Conservation (phyloP, 169 alveolate species). For the Amoebophrya sp. region DNA sequence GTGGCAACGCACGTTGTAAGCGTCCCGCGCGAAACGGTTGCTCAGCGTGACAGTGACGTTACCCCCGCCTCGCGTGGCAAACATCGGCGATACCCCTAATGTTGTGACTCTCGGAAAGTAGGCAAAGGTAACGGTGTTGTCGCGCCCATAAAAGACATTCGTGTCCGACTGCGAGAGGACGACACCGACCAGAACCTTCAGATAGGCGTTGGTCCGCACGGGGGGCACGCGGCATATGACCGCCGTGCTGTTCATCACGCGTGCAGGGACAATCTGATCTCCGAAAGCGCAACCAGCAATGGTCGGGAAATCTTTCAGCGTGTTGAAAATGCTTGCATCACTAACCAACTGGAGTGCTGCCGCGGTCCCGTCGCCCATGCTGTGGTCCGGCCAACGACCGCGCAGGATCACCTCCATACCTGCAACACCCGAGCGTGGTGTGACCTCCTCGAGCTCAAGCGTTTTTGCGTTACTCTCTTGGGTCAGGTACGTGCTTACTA, state of each 20-base stretch:
- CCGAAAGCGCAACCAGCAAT: neutral
- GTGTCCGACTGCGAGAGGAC: constrained; percentile 18
- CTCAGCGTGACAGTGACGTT: neutral
- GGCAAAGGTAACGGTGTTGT: neutral
- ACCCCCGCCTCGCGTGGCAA: neutral
- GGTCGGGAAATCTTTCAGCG: constrained; percentile 23
- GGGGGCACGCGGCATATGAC: neutral
- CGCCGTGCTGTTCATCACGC: neutral
- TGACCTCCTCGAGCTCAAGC: neutral
- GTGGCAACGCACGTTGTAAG: neutral
- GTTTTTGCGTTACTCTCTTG: neutral
- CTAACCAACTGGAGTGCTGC: neutral
- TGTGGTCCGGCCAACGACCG: neutral
- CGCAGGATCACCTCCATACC: neutral
- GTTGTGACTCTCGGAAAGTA: neutral
- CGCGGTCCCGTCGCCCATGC: neutral
- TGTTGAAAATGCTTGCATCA: neutral
- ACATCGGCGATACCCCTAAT: neutral
- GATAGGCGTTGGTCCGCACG: neutral
- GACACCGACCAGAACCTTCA: neutral
- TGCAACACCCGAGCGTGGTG: neutral
- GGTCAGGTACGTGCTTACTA: neutral
- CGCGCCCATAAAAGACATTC: neutral
- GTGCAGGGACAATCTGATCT: neutral
- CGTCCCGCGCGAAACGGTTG: neutral